Evolutionary conservation across 73 alveolate species (phyloP).

Genomic region (Stentor coeruleus): DNA sequence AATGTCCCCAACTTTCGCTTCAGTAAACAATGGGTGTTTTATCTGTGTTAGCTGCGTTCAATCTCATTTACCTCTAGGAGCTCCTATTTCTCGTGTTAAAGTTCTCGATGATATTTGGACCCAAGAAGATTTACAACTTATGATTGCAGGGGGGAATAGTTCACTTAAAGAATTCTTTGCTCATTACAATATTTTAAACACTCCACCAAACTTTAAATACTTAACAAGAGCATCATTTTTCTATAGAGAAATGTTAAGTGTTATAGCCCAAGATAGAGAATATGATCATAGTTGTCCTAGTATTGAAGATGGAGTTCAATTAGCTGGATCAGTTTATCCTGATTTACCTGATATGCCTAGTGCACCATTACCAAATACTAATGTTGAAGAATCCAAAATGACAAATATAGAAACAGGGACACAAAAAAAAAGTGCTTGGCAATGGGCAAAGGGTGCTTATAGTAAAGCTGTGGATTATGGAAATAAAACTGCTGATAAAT

Average conservation of each 20-base stretch:
- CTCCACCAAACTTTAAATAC: not conserved
- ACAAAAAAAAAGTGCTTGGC: not conserved
- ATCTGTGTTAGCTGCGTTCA: not conserved
- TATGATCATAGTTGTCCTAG: not conserved
- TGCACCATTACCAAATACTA: not conserved
- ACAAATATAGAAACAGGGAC: not conserved
- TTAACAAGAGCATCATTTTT: not conserved
- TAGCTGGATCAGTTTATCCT: not conserved
- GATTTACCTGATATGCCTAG: too few relatives aligned
- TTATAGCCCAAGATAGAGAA: not conserved
- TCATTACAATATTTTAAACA: too few relatives aligned
- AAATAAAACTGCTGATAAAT: not conserved
- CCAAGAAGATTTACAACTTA: not conserved
- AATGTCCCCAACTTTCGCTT: not conserved
- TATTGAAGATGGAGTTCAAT: not conserved
- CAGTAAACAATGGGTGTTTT: not conserved
- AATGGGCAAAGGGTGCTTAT: not conserved
- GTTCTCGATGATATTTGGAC: not conserved
- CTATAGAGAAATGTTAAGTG: not conserved
- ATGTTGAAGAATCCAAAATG: not conserved
- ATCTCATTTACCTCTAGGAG: not conserved
- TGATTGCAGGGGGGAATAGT: not conserved
- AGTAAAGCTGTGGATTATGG: not conserved
- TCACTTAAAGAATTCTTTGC: not conserved
- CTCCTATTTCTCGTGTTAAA: not conserved